Evolutionary conservation across 2,329 filamentous ascomycete genomes (phyloP).

Genomic region (Hansfordia pulvinata): DNA sequence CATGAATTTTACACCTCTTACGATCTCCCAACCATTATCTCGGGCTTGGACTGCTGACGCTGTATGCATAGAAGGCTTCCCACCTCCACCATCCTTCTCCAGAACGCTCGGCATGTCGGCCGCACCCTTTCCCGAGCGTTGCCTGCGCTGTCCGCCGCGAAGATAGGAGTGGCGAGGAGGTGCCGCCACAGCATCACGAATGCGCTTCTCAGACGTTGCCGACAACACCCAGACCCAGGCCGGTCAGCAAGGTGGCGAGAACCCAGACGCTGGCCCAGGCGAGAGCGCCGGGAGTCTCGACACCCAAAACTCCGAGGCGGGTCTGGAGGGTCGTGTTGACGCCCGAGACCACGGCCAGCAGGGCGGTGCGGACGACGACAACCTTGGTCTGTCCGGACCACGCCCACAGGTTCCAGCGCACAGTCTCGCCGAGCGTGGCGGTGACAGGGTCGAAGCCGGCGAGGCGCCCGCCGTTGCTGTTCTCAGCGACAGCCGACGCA

Average conservation of each 20-base stretch:
- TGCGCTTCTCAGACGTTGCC: slow-evolving; percentile 35
- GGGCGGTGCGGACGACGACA: slow-evolving; percentile 48
- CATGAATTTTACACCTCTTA: too few species aligned
- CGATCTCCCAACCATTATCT: too few species aligned
- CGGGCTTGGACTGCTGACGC: too few species aligned
- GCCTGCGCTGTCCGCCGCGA: too few species aligned
- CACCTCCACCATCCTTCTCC: too few species aligned
- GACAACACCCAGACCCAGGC: slow-evolving; percentile 37
- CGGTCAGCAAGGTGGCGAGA: slow-evolving; percentile 45
- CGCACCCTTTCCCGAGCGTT: too few species aligned
- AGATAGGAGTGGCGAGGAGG: too few species aligned
- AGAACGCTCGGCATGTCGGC: too few species aligned
- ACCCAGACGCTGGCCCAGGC: slow-evolving; percentile 67
- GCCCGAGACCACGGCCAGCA: slow-evolving; percentile 42
- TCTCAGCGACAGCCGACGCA: slow-evolving; percentile 38
- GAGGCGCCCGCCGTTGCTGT: slow-evolving; percentile 31
- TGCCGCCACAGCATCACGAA: too few species aligned
- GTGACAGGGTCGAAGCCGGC: slow-evolving; percentile 47
- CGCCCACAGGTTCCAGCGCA: slow-evolving; percentile 62
- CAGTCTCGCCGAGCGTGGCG: slow-evolving; percentile 54
- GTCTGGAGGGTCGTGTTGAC: slow-evolving; percentile 50
- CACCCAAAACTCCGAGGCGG: slow-evolving; percentile 52
- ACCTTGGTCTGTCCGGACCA: slow-evolving; percentile 49
- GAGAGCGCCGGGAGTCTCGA: slow-evolving; percentile 55
- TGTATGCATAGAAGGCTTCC: too few species aligned